A percentile compares a stretch with the other conserved stretches of the same genome.
Evolutionary conservation across 305 asterid genomes (phyloP).

Genomic region (Petunia hybrid): DNA sequence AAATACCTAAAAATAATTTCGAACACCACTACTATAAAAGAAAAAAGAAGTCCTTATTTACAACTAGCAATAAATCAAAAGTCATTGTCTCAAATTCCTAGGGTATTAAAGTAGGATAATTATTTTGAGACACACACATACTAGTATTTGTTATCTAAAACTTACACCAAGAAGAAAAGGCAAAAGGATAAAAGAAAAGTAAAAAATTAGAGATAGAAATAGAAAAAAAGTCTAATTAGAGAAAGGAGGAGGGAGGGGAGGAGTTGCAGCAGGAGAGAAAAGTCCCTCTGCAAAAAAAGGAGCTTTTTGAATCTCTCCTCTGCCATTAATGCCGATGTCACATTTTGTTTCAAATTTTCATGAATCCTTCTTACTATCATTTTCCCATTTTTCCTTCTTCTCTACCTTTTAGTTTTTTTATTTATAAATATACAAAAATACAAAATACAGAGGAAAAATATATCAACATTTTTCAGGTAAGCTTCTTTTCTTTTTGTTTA

Average conservation of each 20-base stretch:
- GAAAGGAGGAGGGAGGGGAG: slow-evolving; percentile 9
- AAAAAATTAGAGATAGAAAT: neutral
- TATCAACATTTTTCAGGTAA: slow-evolving; percentile 37
- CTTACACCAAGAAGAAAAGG: no score
- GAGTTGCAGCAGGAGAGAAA: slow-evolving; percentile 36
- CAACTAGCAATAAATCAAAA: no score
- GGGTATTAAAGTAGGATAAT: no score
- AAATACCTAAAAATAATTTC: no score
- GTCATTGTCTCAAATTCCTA: no score
- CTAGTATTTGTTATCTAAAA: no score
- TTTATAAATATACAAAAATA: neutral
- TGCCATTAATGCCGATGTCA: slow-evolving; percentile 37
- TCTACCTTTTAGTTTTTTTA: neutral
- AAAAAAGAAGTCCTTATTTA: no score
- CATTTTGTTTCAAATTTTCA: slow-evolving; percentile 37
- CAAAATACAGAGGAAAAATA: slow-evolving; percentile 5
- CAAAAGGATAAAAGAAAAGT: neutral
- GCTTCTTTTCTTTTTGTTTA: neutral
- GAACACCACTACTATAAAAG: no score
- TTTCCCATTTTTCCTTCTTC: slow-evolving; percentile 28
- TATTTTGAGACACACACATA: neutral
- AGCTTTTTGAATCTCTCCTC: slow-evolving; percentile 39
- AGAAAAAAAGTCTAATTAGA: neutral
- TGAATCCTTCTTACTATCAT: slow-evolving; percentile 34
- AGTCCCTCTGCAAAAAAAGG: slow-evolving; percentile 44